Percentiles rank a stretch among this genome's conserved stretches.
phyloP scores from a whole-genome alignment of 1,284 basidiomycete species.

The Hemileia vastatrix region DNA sequence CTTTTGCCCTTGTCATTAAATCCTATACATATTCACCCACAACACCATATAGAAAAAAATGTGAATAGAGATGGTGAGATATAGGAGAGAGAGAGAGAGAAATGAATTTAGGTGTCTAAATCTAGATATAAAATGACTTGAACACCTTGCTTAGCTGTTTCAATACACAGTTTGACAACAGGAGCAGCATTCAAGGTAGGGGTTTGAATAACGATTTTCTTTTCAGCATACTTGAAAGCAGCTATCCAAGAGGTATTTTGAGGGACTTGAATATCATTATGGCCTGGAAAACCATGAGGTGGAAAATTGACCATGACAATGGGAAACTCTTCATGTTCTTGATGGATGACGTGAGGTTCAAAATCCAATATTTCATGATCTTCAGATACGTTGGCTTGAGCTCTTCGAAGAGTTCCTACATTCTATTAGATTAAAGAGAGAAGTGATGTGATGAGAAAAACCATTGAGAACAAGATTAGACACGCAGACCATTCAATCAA shows the following conservation, averaged over 20 bases:
- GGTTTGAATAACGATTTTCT: conserved; percentile 65
- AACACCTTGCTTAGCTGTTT: conserved; percentile 60
- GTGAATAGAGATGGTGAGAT: no score
- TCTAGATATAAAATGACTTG: conserved; percentile 58
- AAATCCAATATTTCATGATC: conserved; percentile 24
- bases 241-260: conserved; percentile 69
- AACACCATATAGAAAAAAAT: neutral
- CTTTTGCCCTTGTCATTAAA: conserved; percentile 52
- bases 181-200: conserved; percentile 67
- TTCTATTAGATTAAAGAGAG: neutral
- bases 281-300: conserved; percentile 54
- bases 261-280: conserved; percentile 55
- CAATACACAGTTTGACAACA: conserved; percentile 57
- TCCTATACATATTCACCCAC: conserved; percentile 29
- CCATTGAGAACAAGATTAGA: neutral
- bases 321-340: conserved; percentile 52
- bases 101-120: conserved; percentile 47
- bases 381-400: conserved; percentile 16
- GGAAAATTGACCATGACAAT: conserved; percentile 64
- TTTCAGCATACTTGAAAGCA: conserved; percentile 58
- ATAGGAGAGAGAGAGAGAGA: no score
- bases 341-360: conserved; percentile 36
- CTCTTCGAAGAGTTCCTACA: conserved; percentile 6
- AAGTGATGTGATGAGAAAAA: neutral
- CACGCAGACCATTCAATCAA: no score